phyloP scores from a whole-genome alignment of 306 rosid species.

The Neltuma alba region DNA sequence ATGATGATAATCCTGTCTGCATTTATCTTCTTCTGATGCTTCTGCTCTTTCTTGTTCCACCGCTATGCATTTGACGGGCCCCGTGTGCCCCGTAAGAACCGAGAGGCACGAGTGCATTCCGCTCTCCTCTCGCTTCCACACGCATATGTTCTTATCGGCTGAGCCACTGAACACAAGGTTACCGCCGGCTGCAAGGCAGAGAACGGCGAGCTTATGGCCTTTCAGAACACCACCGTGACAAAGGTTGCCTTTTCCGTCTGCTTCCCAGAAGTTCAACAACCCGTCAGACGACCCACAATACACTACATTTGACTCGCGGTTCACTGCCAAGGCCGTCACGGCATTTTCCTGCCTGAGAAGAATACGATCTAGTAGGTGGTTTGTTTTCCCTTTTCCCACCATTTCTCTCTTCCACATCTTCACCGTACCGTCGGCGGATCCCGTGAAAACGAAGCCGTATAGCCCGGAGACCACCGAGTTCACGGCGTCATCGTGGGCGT shows the following conservation, averaged over 20 bases:
- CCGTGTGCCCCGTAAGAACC: conserved; percentile 60
- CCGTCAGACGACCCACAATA: conserved; percentile 76
- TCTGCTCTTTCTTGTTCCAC: conserved; percentile 32
- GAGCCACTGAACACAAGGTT: conserved; percentile 59
- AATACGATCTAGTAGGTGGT: conserved; percentile 55
- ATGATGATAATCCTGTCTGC: background rate
- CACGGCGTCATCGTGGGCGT: conserved; percentile 89
- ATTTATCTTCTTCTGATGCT: background rate
- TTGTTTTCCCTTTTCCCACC: conserved; percentile 42
- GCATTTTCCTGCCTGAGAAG: conserved; percentile 75
- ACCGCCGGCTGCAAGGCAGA: conserved; percentile 56
- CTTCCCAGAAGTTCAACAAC: conserved; percentile 59
- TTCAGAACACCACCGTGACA: conserved; percentile 54
- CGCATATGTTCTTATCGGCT: conserved; percentile 66
- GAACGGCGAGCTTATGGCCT: conserved; percentile 67
- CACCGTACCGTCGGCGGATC: conserved; percentile 91
- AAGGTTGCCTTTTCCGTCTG: conserved; percentile 40
- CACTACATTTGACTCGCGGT: conserved; percentile 34
- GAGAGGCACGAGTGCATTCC: conserved; percentile 58
- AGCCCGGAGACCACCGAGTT: conserved; percentile 66
- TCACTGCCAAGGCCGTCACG: conserved; percentile 63
- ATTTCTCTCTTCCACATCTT: conserved; percentile 74
- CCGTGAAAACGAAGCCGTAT: conserved; percentile 56
- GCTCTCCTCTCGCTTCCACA: conserved; percentile 61
- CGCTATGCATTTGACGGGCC: conserved; percentile 72